phyloP scores from a whole-genome alignment of 805 yeast genomes.

The Candida arabinofermentans region DNA sequence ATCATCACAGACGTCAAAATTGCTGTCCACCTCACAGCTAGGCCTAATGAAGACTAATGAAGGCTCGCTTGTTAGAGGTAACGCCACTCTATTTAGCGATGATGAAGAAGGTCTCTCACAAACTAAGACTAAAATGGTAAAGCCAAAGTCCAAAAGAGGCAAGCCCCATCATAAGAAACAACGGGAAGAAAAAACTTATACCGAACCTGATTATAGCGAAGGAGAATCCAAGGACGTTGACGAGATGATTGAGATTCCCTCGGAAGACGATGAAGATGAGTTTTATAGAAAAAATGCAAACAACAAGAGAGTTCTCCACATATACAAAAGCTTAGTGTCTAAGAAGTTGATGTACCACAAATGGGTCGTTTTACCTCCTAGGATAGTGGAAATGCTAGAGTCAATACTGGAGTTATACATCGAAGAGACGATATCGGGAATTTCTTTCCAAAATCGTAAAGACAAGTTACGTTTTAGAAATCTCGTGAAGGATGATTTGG shows the following conservation, averaged over 20 bases:
- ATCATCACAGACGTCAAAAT: not conserved
- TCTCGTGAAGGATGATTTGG: conserved; percentile 16
- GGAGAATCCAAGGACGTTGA: not conserved
- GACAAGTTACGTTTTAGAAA: conserved; percentile 17
- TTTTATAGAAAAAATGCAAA: conserved; percentile 4
- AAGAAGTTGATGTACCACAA: conserved; percentile 13
- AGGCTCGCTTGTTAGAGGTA: conserved; percentile 14
- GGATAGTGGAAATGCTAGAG: conserved; percentile 9
- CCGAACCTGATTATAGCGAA: not conserved
- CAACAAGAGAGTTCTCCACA: conserved; percentile 6
- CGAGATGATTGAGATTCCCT: conserved; percentile 1
- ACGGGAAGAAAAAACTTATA: not conserved
- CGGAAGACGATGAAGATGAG: conserved; percentile 7
- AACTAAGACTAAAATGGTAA: not conserved
- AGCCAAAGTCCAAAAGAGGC: not conserved
- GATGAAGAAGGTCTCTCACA: conserved; percentile 13
- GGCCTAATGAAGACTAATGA: conserved; percentile 3
- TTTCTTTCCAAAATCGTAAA: conserved; percentile 12
- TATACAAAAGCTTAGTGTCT: conserved; percentile 11
- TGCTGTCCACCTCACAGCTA: conserved; percentile 2
- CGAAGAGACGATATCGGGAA: conserved; percentile 16
- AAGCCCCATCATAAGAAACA: too few species aligned
- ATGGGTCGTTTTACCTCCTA: conserved; percentile 19
- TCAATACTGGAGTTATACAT: conserved; percentile 17
- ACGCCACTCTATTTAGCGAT: conserved; percentile 18